Evolutionary conservation across 2,329 filamentous ascomycete genomes (phyloP).

Genomic region (Neonectria coccinea): DNA sequence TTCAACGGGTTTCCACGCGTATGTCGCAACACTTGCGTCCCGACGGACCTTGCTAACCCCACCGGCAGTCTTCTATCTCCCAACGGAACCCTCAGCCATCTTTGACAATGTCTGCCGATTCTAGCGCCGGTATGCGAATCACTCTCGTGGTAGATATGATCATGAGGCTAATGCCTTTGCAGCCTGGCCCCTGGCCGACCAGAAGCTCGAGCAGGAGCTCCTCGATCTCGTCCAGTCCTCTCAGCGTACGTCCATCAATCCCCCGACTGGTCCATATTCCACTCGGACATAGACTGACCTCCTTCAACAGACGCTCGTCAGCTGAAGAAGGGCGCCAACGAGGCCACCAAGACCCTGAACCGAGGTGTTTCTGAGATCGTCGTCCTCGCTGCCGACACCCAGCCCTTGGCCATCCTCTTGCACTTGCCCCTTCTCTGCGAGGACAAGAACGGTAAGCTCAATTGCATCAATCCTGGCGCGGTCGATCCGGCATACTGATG

Average conservation of each 20-base stretch:
- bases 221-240: slow-evolving; percentile 84
- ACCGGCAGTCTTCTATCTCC: slow-evolving; percentile 26
- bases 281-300: slow-evolving; percentile 25
- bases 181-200: slow-evolving; percentile 80
- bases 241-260: slow-evolving; percentile 54
- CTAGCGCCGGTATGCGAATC: slow-evolving; percentile 41
- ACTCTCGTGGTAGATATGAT: not conserved
- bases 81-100: slow-evolving; percentile 32
- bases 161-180: slow-evolving; percentile 34
- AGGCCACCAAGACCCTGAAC: slow-evolving; percentile 85
- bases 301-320: slow-evolving; percentile 68
- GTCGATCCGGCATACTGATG: slow-evolving; percentile 30
- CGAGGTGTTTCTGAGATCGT: slow-evolving; percentile 91
- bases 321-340: slow-evolving; percentile 85
- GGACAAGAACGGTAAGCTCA: slow-evolving; percentile 69
- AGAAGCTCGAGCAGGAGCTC: slow-evolving; percentile 81
- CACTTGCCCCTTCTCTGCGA: slow-evolving; percentile 91
- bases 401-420: slow-evolving; percentile 86
- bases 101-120: slow-evolving; percentile 43
- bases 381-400: slow-evolving; percentile 88
- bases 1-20: not conserved
- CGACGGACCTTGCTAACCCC: slow-evolving; percentile 30
- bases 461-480: not conserved
- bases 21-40: not conserved
- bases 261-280: slow-evolving; percentile 5